A percentile compares a stretch with the other conserved stretches of the same genome.
Evolutionary conservation across 2,329 filamentous ascomycete genomes (phyloP).

Genomic region (Berkeleyomyces basicola): DNA sequence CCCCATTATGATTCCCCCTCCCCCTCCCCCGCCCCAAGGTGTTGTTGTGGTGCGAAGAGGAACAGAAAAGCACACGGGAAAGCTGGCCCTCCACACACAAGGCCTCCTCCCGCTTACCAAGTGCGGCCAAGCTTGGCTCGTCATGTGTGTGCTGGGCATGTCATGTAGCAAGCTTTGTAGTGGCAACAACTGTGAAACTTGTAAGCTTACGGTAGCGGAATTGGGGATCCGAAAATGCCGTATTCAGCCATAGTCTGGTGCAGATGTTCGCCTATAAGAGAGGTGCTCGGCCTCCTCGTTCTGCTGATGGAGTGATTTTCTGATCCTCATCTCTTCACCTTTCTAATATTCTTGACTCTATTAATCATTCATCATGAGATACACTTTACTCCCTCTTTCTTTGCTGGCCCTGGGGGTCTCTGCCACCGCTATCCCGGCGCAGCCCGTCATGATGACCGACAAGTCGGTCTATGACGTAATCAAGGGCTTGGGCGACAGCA

Average conservation of each 20-base stretch:
- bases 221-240: not conserved
- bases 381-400: not conserved
- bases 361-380: slow-evolving; percentile 32
- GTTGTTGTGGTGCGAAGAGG: not conserved
- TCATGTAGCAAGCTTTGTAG: not conserved
- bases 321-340: not conserved
- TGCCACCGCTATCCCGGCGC: not conserved
- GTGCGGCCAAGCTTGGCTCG: not conserved
- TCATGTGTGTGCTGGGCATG: not conserved
- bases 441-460: not conserved
- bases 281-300: not conserved
- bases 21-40: too few species aligned
- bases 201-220: not conserved
- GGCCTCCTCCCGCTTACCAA: not conserved
- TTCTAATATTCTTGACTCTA: slow-evolving; percentile 22
- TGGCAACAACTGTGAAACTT: not conserved
- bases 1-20: not conserved
- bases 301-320: not conserved
- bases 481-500: slow-evolving; percentile 16
- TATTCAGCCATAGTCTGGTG: not conserved
- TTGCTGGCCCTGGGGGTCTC: slow-evolving; percentile 10
- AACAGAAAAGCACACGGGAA: not conserved
- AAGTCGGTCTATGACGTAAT: slow-evolving; percentile 15
- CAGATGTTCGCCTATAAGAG: not conserved
- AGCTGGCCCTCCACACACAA: not conserved